Percentiles rank a stretch among this genome's conserved stretches.
Conservation (phyloP, 768 basidiomycete species). For the Rhizopogon roseolus region DNA sequence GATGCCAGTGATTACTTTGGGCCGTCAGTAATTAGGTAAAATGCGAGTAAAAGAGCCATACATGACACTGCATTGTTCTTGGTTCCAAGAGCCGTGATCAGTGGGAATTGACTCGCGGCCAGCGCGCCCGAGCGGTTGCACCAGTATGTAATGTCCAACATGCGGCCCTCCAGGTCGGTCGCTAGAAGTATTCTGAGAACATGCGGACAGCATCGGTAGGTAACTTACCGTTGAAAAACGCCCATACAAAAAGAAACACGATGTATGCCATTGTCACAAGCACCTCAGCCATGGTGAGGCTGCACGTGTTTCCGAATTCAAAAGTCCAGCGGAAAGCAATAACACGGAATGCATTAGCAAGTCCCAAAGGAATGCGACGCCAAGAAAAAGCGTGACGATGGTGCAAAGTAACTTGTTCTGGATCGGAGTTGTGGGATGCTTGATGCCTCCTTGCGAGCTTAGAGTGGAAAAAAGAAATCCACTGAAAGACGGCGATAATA, state of each 20-base stretch:
- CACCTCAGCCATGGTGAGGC: constrained; percentile 36
- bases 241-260: constrained; percentile 34
- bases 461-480: constrained; percentile 4
- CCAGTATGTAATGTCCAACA: constrained; percentile 19
- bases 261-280: constrained; percentile 42
- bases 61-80: constrained; percentile 51
- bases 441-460: constrained; percentile 4
- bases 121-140: constrained; percentile 37
- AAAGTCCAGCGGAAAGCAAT: constrained; percentile 40
- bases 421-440: not conserved
- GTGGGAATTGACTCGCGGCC: constrained; percentile 44
- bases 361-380: constrained; percentile 28
- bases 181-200: constrained; percentile 10
- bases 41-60: constrained; percentile 13
- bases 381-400: constrained; percentile 34
- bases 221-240: constrained; percentile 40
- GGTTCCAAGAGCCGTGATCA: constrained; percentile 53
- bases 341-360: constrained; percentile 37
- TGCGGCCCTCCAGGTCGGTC: constrained; percentile 14
- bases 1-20: constrained; percentile 2
- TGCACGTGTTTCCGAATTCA: constrained; percentile 35
- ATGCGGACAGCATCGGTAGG: not conserved
- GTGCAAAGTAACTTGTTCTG: not conserved
- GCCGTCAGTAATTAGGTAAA: not conserved
- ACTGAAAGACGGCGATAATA: constrained; percentile 8